Evolutionary conservation across 1,284 basidiomycete species (phyloP), one percentile per base, ranked within the genome.

Genomic region (Coniferiporia sulphurascens): DNA sequence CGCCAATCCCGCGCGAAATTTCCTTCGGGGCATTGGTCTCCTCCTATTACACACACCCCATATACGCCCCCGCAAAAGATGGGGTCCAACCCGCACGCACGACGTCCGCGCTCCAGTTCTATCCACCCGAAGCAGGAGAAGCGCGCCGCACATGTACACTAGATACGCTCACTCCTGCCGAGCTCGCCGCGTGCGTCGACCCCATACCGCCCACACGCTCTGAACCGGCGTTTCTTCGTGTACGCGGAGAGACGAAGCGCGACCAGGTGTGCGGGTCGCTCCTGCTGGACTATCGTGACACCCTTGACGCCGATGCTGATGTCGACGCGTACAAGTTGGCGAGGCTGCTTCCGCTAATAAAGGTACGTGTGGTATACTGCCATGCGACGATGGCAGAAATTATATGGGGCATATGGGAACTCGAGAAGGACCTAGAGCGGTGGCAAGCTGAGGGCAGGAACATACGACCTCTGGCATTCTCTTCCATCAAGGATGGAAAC

Each of bases 401-500:
- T 38, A 50, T 54, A 1, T 66, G 65, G 57, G 63, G 58, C 9
- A 60, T 65, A 7, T 67, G 65, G 65, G 60, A 62, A 5, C 48
- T 68, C 12, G 67, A 64, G 52, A 63, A 55, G 43, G 34, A 62
- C 15, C 63, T 59, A 17, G 55, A 59, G 19, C 58, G 46, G 27
- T 58, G 60, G 60, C 35, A 19, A 46, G 59, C 58, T 19, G 62
- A 56, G 36, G 41, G 21, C 15, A 61, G 62, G 13, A 38, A 56
- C 44, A 48, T 56, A 6, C 55, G 68, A 10, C 21, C 58, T 34
- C 22, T 65, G 4, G 45, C 62, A 35, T 56, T 68, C 27, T 54
- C 67, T 27, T 62, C 62, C 27, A 59, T 70, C 38, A 55, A 60
- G 17, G 52, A 58, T 4, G 67, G 64, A 22, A 70, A 70, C 52